phyloP scores from a whole-genome alignment of 83 land plant genomes.

The Picea abies region DNA sequence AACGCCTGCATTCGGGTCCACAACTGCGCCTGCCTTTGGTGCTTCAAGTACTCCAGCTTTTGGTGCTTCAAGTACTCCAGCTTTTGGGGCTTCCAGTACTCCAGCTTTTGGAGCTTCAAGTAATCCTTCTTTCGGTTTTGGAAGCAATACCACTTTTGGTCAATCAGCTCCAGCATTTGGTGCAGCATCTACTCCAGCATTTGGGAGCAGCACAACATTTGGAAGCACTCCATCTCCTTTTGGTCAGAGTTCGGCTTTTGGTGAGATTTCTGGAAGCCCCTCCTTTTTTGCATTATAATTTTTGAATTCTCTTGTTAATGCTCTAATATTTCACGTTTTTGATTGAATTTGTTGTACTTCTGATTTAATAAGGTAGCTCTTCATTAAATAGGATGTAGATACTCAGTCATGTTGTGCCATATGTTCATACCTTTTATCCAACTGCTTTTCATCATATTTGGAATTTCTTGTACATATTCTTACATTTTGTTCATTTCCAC shows the following conservation, averaged over 20 bases:
- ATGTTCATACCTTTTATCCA: not conserved
- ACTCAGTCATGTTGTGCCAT: not conserved
- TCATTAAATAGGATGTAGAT: not conserved
- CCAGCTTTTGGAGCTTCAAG: constrained; percentile 60
- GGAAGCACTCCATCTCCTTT: constrained; percentile 53
- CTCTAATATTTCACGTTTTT: not conserved
- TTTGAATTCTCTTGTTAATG: constrained; percentile 5
- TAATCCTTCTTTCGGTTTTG: constrained; percentile 65
- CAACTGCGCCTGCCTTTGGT: constrained; percentile 67
- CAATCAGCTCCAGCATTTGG: constrained; percentile 52
- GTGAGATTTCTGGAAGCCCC: constrained; percentile 26
- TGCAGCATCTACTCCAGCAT: constrained; percentile 64
- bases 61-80: constrained; percentile 47
- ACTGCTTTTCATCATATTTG: not conserved
- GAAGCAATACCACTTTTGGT: constrained; percentile 60
- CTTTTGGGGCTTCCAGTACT: constrained; percentile 44
- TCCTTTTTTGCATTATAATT: not conserved
- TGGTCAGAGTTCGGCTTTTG: constrained; percentile 71
- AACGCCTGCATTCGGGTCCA: constrained; percentile 56
- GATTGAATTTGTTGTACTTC: not conserved
- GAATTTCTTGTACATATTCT: not conserved
- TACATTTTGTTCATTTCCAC: not conserved
- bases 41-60: constrained; percentile 51
- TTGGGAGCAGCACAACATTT: constrained; percentile 67
- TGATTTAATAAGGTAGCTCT: not conserved